Percentiles rank a stretch among this genome's conserved stretches.
Conservation (phyloP, 1,284 basidiomycete genomes). For the Ceratorhiza oryzae-sativae region DNA sequence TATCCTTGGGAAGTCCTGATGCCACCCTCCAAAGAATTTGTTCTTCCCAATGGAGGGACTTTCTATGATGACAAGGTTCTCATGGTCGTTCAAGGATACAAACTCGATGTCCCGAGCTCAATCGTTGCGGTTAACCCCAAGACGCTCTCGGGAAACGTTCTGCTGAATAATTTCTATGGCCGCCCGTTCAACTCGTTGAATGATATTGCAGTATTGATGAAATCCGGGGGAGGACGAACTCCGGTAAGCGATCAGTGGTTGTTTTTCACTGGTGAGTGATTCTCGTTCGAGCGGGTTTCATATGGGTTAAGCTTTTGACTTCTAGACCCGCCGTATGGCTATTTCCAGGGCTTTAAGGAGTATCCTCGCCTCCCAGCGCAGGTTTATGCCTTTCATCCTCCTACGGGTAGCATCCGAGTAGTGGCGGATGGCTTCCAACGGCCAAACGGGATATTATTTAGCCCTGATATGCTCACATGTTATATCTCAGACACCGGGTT, state of each 20-base stretch:
- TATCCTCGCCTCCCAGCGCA: conserved; percentile 70
- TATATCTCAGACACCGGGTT: conserved; percentile 63
- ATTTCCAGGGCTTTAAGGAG: conserved; percentile 68
- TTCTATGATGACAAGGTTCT: conserved; percentile 32
- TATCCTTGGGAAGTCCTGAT: conserved; percentile 14
- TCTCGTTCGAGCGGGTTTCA: too few species aligned
- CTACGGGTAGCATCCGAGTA: conserved; percentile 66
- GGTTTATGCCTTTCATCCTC: conserved; percentile 74
- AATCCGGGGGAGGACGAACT: conserved; percentile 63
- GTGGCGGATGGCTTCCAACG: conserved; percentile 72
- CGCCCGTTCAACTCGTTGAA: conserved; percentile 84
- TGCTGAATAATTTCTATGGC: conserved; percentile 72
- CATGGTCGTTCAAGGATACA: conserved; percentile 26
- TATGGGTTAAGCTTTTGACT: too few species aligned
- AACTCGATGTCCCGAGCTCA: conserved; percentile 16
- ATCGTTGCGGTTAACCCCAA: conserved; percentile 17
- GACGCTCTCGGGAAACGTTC: conserved; percentile 48
- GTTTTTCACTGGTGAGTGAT: conserved; percentile 71
- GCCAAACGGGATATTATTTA: conserved; percentile 74
- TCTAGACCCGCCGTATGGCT: conserved; percentile 58
- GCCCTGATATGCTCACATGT: conserved; percentile 66
- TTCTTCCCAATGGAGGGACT: conserved; percentile 31
- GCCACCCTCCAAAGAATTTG: conserved; percentile 4
- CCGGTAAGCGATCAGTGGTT: conserved; percentile 47
- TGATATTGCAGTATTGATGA: conserved; percentile 68